A percentile compares a stretch with the other conserved stretches of the same genome.
These are phyloP conservation scores for Lunularia cruciata DNA, from an alignment of 225 moss, liverwort and hornwort species.

Conservation along the genomic window DNA sequence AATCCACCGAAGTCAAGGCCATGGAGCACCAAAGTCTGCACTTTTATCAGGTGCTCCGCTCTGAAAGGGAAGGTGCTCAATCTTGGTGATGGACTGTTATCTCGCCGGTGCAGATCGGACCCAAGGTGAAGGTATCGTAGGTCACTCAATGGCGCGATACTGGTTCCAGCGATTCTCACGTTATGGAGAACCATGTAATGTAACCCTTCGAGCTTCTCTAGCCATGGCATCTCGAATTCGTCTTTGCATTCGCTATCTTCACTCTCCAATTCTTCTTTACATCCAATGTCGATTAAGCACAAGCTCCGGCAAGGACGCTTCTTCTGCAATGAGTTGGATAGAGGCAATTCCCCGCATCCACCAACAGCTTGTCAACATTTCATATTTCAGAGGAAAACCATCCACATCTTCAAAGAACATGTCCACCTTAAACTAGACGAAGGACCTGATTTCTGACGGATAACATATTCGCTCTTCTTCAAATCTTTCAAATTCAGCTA, in stretches of 20 bases:
- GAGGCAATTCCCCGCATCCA: no score
- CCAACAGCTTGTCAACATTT: no score
- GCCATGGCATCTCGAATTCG: not conserved
- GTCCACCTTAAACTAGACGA: no score
- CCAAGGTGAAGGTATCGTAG: not conserved
- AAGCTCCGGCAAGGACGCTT: not conserved
- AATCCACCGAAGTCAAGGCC: not conserved
- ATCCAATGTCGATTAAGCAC: not conserved
- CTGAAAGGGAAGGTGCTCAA: not conserved
- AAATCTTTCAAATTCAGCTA: no score
- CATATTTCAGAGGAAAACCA: no score
- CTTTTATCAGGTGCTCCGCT: not conserved
- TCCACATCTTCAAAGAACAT: no score
- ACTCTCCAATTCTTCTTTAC: no score
- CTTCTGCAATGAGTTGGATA: not conserved
- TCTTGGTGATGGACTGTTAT: not conserved
- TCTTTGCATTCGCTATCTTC: no score
- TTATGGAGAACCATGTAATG: not conserved
- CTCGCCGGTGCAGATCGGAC: no score
- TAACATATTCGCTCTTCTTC: no score
- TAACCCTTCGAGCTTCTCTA: not conserved
- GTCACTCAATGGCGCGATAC: not conserved
- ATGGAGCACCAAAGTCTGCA: not conserved
- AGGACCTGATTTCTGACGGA: no score
- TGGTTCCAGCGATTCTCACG: not conserved